Conservation (phyloP, 768 basidiomycete genomes). For the Russula lepida region DNA sequence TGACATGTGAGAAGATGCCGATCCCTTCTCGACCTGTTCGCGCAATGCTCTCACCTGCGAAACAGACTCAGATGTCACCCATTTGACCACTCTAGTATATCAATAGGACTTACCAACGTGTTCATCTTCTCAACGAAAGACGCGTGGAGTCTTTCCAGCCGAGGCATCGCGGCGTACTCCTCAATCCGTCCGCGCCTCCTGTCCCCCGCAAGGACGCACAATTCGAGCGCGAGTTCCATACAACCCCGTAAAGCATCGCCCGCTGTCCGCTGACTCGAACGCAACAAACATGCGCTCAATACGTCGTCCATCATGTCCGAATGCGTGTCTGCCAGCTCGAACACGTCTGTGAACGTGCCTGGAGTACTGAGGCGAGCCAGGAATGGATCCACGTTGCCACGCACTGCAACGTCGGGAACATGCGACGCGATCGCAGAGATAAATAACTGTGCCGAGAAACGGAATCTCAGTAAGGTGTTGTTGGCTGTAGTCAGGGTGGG, state of each 20-base stretch:
- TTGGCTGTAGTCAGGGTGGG: constrained; percentile 46
- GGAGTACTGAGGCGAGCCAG: constrained; percentile 26
- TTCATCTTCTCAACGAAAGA: constrained; percentile 49
- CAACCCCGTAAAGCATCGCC: constrained; percentile 56
- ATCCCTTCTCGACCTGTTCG: constrained; percentile 45
- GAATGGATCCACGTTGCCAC: constrained; percentile 68
- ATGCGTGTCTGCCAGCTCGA: constrained; percentile 60
- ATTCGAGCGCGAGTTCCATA: constrained; percentile 58
- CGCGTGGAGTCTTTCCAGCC: constrained; percentile 45
- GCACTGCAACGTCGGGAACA: constrained; percentile 74
- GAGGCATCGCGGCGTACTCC: constrained; percentile 56
- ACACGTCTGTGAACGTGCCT: constrained; percentile 55
- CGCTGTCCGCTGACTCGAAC: constrained; percentile 56
- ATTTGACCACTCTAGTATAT: background rate
- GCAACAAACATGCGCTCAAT: constrained; percentile 63
- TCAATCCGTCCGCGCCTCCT: constrained; percentile 43
- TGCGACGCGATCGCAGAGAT: constrained; percentile 59
- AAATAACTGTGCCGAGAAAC: constrained; percentile 68
- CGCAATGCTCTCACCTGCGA: constrained; percentile 48
- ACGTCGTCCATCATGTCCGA: constrained; percentile 65
- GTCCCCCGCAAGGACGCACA: constrained; percentile 58
- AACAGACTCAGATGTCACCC: constrained; percentile 12
- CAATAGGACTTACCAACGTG: constrained; percentile 41
- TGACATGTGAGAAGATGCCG: constrained; percentile 16
- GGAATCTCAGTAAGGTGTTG: constrained; percentile 54